Evolutionary conservation across 2,329 filamentous ascomycete species (phyloP).

Genomic region (Aspergillus puulaauensis): DNA sequence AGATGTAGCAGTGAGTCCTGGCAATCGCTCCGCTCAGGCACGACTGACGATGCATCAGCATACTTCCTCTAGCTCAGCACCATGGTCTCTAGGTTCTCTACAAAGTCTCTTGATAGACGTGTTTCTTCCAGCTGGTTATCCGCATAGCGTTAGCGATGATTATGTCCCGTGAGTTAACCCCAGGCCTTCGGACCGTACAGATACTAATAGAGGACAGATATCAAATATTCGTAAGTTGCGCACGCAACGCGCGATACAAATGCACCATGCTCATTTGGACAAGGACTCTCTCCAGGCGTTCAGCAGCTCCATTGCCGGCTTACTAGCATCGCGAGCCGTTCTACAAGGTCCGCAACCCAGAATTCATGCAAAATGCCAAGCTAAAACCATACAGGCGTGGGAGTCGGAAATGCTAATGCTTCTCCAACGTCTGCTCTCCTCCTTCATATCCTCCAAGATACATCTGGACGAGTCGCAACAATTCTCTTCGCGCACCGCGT

Average conservation of each 20-base stretch:
- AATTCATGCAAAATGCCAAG: neutral
- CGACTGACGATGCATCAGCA: constrained; percentile 11
- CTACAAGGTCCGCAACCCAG: constrained; percentile 59
- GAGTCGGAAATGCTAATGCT: constrained; percentile 76
- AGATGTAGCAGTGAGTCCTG: constrained; percentile 43
- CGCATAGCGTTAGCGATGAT: constrained; percentile 79
- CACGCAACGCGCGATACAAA: neutral
- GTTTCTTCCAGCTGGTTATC: constrained; percentile 86
- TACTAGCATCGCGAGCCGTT: constrained; percentile 79
- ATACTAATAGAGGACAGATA: constrained; percentile 50
- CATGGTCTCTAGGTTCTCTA: constrained; percentile 28
- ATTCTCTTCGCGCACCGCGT: constrained; percentile 83
- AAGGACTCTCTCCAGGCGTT: constrained; percentile 45
- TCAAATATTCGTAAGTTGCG: constrained; percentile 62
- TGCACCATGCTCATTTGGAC: neutral
- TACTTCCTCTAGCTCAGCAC: constrained; percentile 14
- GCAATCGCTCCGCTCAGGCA: neutral
- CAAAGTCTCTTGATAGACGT: constrained; percentile 59
- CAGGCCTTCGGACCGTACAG: neutral
- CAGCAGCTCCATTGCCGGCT: constrained; percentile 42
- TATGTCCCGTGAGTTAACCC: constrained; percentile 63
- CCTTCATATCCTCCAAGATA: constrained; percentile 79
- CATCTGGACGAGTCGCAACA: constrained; percentile 76
- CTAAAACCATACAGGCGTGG: constrained; percentile 58
- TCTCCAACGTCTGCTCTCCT: constrained; percentile 79